Evolutionary conservation across 345 rosid genomes (phyloP), one percentile per base, ranked within the genome.

Genomic region (Rubroshorea leprosula): DNA sequence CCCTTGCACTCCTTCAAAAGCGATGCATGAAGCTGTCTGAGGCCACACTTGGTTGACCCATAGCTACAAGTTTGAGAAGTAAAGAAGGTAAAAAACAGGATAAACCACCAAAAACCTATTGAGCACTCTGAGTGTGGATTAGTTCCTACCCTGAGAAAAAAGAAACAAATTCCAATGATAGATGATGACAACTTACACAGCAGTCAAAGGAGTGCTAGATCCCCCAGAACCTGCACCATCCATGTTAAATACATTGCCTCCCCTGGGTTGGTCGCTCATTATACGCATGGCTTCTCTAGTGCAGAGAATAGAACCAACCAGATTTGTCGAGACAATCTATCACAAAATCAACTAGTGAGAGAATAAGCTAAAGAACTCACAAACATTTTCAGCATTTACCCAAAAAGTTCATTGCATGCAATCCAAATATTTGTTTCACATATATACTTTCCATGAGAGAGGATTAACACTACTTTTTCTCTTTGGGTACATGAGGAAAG

Each of bases 171-270:
- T 58, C 16, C 24, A 19, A n/a, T 14, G 26, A 21, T 0, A 49
- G 35, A 50, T 26, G 62, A 60, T 60, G 48, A 23, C 16, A 60
- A 68, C 87, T 76, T 77, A 92, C 96, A 92, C 98, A 20, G 96
- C 98, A 0, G 98, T 92, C 63, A 89, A 85, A 48, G 96, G 96
- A 49, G 98, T 92, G 68, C 98, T 92, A 22, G 98, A 92, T 39
- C 96, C 98, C 6, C 98, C 98, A 17, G 98, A 89, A 17, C 96
- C 98, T 43, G 96, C 96, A 56, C 95, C 98, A 65, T 92, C 98
- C 98, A 86, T 92, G 81, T 89, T 92, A 66, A 92, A 89, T 55
- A 92, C 82, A 71, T 89, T 95, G 4, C 96, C 96, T 14, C 95
- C 90, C 38, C 76, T 84, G 21, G 70, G 57, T 57, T 89, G 98